Base-by-base conservation (phyloP, 106 monocot genomes). In the Allium fistulosum region DNA sequence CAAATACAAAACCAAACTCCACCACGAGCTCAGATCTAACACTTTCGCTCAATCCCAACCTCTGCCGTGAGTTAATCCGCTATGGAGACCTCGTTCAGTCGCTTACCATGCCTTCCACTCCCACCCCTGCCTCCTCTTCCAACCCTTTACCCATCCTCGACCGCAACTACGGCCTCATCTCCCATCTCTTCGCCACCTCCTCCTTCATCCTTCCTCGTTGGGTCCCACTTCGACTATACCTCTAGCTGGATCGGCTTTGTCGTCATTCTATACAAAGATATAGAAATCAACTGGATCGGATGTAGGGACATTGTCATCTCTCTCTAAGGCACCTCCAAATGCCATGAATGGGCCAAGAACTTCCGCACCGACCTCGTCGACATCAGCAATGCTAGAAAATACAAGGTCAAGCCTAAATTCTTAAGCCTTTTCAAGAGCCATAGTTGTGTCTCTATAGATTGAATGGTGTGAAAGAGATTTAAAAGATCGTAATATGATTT, bases 41-140 rank as follows among this genome's bases (percentile, higher is more conserved):
- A 8, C 85, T 90, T 26, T 90, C 94, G 2, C 81, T 94, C 51
- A 82, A 90, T 69, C 58, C 72, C 3, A 69, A 90, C 72, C 94
- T 94, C 71, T 90, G 94, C 28, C 87, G 90, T 26, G 94, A 90
- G 77, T 66, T 94, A 65, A n/a, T 94, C 37, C 87, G 90, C 15
- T 90, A 90, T 71, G 90, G 94, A 6, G 90, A 94, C 18, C 71
- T 83, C 69, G 85, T 94, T 62, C 84, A 87, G 58, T 76, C 7
- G 80, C 94, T 17, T 94, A 90, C 77, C 72, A 79, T 45, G 78
- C 94, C 9, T 91, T 85, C 77, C 52, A 52, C 47, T 26, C 62
- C 61, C 22, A 71, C 45, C 6, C 62, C 68, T 68, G 72, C 57
- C 58, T 64, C 64, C 13, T 57, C 53, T 49, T 58, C 16, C 46